Percentiles rank a stretch among this genome's conserved stretches.
phyloP scores from a whole-genome alignment of 116 monocot genomes.

The Papilionanthe hybrid region DNA sequence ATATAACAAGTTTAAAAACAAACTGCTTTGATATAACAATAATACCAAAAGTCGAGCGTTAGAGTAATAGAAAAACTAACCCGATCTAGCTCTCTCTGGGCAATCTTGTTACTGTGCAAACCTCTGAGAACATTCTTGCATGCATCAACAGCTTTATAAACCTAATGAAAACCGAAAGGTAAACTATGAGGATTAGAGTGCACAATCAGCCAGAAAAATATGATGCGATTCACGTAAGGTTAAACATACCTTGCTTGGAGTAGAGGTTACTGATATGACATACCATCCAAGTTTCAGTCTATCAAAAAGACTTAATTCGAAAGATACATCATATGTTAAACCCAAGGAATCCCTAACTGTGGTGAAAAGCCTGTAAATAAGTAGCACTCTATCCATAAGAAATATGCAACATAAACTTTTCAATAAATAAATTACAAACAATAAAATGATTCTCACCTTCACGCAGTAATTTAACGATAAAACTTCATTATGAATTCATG shows the following conservation, averaged over 20 bases:
- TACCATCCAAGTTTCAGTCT: conserved; percentile 92
- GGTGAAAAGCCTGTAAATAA: conserved; percentile 76
- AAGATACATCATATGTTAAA: conserved; percentile 98
- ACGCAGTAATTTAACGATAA: neutral
- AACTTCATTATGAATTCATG: neutral
- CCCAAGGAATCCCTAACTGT: conserved; percentile 96
- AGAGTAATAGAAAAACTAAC: conserved; percentile 25
- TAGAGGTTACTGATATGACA: conserved; percentile 95
- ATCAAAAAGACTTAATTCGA: conserved; percentile 96
- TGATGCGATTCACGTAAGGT: neutral
- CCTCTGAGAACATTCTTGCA: conserved; percentile 97
- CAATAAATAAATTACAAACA: neutral
- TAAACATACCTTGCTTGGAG: conserved; percentile 75
- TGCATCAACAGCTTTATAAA: conserved; percentile 97
- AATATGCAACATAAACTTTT: neutral
- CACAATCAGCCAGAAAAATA: neutral
- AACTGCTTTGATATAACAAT: neutral
- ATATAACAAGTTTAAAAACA: neutral
- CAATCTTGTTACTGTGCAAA: conserved; percentile 70
- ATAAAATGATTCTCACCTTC: neutral
- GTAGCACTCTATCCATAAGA: neutral
- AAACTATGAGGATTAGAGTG: neutral
- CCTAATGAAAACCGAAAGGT: conserved; percentile 29
- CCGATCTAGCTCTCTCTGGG: conserved; percentile 84
- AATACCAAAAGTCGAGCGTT: neutral